A percentile compares a stretch with the other conserved stretches of the same genome.
Conservation (phyloP, 2,329 filamentous ascomycete genomes). For the Apiospora phragmitis region DNA sequence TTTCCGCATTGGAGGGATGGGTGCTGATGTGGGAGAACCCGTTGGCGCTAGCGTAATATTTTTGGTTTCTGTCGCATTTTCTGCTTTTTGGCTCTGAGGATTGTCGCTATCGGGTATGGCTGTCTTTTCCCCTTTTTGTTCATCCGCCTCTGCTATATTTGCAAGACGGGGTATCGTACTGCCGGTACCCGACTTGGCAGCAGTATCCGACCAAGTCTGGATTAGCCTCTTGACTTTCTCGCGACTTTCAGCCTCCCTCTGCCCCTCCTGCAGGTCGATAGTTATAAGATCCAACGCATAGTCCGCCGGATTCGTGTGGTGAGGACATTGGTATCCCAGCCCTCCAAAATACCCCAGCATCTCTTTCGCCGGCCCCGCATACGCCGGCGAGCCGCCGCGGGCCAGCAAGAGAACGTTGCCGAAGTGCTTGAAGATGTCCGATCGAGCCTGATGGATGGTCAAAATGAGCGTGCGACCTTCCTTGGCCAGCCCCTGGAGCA, state of each 20-base stretch:
- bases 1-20: conserved; percentile 34
- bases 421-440: conserved; percentile 70
- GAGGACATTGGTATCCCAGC: conserved; percentile 64
- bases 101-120: not conserved
- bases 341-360: conserved; percentile 67
- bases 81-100: not conserved
- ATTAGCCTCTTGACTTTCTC: conserved; percentile 63
- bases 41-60: not conserved
- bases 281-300: conserved; percentile 78
- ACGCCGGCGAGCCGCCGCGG: conserved; percentile 67
- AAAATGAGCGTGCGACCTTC: conserved; percentile 74
- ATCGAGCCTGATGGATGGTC: conserved; percentile 78
- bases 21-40: too few relatives aligned
- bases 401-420: conserved; percentile 72
- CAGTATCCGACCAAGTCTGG: conserved; percentile 49
- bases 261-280: conserved; percentile 68
- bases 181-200: conserved; percentile 11
- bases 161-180: conserved; percentile 19
- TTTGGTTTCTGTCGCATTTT: not conserved
- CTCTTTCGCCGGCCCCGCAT: conserved; percentile 60
- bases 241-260: conserved; percentile 62
- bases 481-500: conserved; percentile 67
- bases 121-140: conserved; percentile 17
- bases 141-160: conserved; percentile 31
- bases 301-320: conserved; percentile 74